phyloP scores from a whole-genome alignment of 2,329 filamentous ascomycete genomes.

The Trichoderma aggressivum region DNA sequence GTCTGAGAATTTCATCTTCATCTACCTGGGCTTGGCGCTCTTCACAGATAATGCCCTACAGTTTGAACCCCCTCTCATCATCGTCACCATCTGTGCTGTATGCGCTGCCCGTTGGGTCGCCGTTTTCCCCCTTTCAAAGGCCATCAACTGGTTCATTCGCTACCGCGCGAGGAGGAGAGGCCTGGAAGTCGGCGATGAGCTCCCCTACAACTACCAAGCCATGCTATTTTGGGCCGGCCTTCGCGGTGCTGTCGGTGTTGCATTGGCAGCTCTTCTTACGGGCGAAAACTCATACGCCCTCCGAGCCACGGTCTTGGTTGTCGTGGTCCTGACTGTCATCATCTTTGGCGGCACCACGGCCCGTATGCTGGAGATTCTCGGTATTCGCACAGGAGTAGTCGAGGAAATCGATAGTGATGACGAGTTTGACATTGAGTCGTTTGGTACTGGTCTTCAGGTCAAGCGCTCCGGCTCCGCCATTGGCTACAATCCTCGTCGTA shows the following conservation, averaged over 20 bases:
- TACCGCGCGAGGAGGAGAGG: constrained; percentile 78
- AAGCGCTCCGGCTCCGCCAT: constrained; percentile 76
- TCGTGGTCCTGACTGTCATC: constrained; percentile 95
- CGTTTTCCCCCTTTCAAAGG: constrained; percentile 85
- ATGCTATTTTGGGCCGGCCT: constrained; percentile 99
- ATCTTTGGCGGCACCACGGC: constrained; percentile 98
- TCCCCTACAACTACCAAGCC: constrained; percentile 94
- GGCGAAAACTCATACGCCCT: constrained; percentile 79
- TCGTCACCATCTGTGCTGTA: constrained; percentile 87
- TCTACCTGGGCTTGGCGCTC: constrained; percentile 90
- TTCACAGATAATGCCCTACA: constrained; percentile 86
- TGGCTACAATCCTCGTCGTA: constrained; percentile 69
- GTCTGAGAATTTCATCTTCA: constrained; percentile 99
- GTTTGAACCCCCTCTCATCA: constrained; percentile 93
- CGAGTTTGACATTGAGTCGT: constrained; percentile 91
- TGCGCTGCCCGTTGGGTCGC: constrained; percentile 90
- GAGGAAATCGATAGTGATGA: constrained; percentile 98
- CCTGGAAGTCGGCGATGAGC: constrained; percentile 72
- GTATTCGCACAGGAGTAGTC: constrained; percentile 93
- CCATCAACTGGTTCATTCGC: constrained; percentile 89
- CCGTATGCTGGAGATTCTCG: constrained; percentile 93
- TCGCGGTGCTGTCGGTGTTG: constrained; percentile 91
- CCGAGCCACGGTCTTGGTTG: constrained; percentile 92
- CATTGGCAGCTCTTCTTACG: constrained; percentile 81
- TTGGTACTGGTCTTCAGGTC: constrained; percentile 69